Evolutionary conservation across 257 asterid genomes (phyloP), one percentile per base, ranked within the genome.

Genomic region (Forsythia suspensa): DNA sequence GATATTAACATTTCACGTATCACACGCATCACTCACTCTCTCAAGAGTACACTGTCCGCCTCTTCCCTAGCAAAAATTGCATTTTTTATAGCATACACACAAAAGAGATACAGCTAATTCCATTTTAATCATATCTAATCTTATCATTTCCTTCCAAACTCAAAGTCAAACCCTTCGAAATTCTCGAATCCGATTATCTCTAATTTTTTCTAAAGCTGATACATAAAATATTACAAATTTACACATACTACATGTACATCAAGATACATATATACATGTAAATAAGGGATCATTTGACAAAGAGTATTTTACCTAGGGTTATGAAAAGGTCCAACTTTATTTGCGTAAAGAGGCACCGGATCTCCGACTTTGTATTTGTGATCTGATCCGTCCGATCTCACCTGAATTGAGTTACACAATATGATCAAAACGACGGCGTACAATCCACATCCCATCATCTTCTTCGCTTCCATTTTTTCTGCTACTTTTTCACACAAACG

Each of bases 311-410:
- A 91, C 96, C 96, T 91, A 70, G 96, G 96, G 86, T 94, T 94
- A 72, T 94, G 98, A 76, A 94, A 94, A 65, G 98, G 98, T 2
- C 98, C 97, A 77, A 94, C 98, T 84, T 94, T 92, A 65, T 94
- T 92, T 42, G 97, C 97, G 73, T 94, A 94, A 0, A 92, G 92
- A 75, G 97, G 96, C 72, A 94, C 97, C 61, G 84, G 73, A 73
- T 94, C 97, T 37, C 96, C 93, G 44, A 81, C 80, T 67, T 89
- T 94, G 90, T 89, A 94, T 74, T 77, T 90, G 77, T 94, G 98
- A 85, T 92, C 92, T 15, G 97, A 92, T 15, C 80, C 92, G 76
- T 92, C 96, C 46, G 98, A 86, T 74, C 87, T 84, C 76, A 76
- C 94, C 80, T 59, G 52, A 39, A 74, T 55, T 10, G 71, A 81